A percentile compares a stretch with the other conserved stretches of the same genome.
These are phyloP conservation scores for Leucogyrophana mollusca DNA, from an alignment of 768 basidiomycete species.

Conservation along the genomic window DNA sequence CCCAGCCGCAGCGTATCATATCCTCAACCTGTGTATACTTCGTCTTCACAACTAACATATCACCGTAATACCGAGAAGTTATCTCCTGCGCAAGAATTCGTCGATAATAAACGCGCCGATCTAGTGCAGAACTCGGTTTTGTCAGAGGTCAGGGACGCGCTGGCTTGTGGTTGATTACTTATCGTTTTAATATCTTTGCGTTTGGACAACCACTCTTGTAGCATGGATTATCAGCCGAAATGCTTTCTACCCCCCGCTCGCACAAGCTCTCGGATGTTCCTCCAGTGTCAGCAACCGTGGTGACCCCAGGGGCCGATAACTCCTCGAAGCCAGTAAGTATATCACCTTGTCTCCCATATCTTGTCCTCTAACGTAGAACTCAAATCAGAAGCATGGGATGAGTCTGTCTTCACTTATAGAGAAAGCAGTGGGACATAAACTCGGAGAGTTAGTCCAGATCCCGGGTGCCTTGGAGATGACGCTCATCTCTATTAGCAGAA, in stretches of 20 bases:
- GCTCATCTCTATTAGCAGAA: constrained; percentile 1
- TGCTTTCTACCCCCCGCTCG: constrained; percentile 5
- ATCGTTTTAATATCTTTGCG: constrained; percentile 6
- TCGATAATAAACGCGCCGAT: constrained; percentile 9
- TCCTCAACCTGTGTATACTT: constrained; percentile 8
- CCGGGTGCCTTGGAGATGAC: too few relatives aligned
- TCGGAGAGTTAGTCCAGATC: too few relatives aligned
- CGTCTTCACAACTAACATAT: background rate
- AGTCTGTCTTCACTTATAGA: too few relatives aligned
- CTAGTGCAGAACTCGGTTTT: constrained; percentile 1
- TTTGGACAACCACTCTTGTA: constrained; percentile 4
- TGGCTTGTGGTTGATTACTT: background rate
- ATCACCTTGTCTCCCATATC: background rate
- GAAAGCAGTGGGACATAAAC: too few relatives aligned
- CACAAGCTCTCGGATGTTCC: constrained; percentile 10
- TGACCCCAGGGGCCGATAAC: constrained; percentile 3
- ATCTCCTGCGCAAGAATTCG: background rate
- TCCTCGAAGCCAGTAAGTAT: constrained; percentile 14
- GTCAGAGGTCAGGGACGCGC: constrained; percentile 12
- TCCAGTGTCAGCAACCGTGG: background rate
- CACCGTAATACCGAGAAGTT: background rate
- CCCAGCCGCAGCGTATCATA: constrained; percentile 5
- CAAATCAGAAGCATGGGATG: background rate
- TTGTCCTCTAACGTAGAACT: constrained; percentile 10
- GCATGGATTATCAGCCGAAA: constrained; percentile 9